phyloP scores from a whole-genome alignment of 345 rosid species.

The Stellera chamaejasme region DNA sequence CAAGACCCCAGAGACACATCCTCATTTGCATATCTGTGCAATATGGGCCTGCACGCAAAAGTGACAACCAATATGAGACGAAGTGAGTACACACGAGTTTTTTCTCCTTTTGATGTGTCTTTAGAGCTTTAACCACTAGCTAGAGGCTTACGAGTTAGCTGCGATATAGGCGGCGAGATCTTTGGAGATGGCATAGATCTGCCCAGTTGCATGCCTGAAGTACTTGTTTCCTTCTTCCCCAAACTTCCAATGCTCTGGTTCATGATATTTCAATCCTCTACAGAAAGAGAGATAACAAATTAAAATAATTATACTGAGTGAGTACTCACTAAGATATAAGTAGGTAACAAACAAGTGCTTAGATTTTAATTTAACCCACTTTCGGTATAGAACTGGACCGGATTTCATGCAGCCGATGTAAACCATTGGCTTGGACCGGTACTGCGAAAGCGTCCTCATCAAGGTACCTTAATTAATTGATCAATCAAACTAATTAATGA shows the following conservation, averaged over 20 bases:
- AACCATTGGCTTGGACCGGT: conserved; percentile 56
- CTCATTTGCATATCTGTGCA: conserved; percentile 91
- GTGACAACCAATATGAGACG: too few species aligned
- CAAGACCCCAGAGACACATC: conserved; percentile 86
- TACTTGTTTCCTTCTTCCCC: conserved; percentile 92
- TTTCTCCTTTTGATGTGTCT: too few species aligned
- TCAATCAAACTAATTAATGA: too few species aligned
- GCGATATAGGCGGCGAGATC: conserved; percentile 85
- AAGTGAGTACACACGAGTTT: not conserved
- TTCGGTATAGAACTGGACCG: conserved; percentile 73
- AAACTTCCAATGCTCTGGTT: conserved; percentile 91
- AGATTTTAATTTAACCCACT: conserved; percentile 27
- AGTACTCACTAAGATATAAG: not conserved
- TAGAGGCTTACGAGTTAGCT: conserved; percentile 43
- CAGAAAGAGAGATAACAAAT: too few species aligned
- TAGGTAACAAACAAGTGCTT: not conserved
- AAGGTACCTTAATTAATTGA: conserved; percentile 35
- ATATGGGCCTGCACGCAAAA: conserved; percentile 41
- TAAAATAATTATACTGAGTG: too few species aligned
- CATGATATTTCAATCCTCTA: conserved; percentile 77
- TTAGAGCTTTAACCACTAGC: not conserved
- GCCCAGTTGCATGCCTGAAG: conserved; percentile 91
- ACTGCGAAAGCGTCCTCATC: conserved; percentile 36
- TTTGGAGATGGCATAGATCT: conserved; percentile 78
- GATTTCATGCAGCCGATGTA: conserved; percentile 99